Evolutionary conservation across 108 stramenopile genomes (phyloP), one percentile per base, ranked within the genome.

Genomic region (Bacterosira constricta): DNA sequence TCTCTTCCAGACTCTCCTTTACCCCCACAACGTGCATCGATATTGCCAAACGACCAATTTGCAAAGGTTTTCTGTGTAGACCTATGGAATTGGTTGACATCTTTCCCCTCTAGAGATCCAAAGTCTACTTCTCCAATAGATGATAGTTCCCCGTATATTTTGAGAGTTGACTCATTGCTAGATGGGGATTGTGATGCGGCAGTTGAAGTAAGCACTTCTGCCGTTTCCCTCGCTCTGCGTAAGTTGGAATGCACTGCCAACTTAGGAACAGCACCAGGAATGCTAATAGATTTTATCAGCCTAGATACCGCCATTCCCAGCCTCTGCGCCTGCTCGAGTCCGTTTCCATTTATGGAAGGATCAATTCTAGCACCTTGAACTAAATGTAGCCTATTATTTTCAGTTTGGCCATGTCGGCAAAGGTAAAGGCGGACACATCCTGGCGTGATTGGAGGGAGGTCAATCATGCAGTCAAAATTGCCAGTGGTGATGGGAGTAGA

Each of bases 341-440:
- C 90, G 77, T 82, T 84, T 27, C 36, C 37, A 51, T 91, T 91
- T 31, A 89, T 75, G 10, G 85, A 69, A 21, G 90, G 86, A 52
- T 91, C 85, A 0, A 89, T 81, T 54, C 87, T 60, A 27, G 88
- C 83, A 11, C 91, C 91, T 63, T 92, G 91, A 9, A 92, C 87
- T 29, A 79, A 45, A 45, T 82, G 77, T 30, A 92, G 66, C 25
- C 91, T 69, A 41, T 92, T 92, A 58, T 92, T 89, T 73, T 92
- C 91, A 2, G 91, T 92, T 69, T 92, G 91, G 7, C 91, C 91
- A 71, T 92, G 91, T n/a, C 91, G 87, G 38, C 88, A 89, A 6
- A 92, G 75, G 55, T 86, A 92, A n/a, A 92, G 52, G 50, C 88
- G 77, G 13, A 75, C 82, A 55, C 61, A 74, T n/a, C 67, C 87